These are phyloP conservation scores for Carpinus fangiana DNA, from an alignment of 306 rosid species.

Conservation along the genomic window DNA sequence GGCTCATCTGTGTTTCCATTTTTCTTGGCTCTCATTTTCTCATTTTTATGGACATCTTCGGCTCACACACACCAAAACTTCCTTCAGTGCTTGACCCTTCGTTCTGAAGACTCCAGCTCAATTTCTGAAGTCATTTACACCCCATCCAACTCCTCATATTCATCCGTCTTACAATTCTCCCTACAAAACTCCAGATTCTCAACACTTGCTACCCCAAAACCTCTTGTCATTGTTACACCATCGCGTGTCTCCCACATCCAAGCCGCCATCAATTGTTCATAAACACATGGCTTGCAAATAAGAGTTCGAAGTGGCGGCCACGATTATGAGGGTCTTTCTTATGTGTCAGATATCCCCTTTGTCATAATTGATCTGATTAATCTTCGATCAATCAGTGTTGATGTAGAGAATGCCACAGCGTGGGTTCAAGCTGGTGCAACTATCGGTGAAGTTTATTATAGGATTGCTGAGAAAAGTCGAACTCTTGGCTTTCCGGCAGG, in stretches of 20 bases:
- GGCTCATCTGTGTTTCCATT: not conserved
- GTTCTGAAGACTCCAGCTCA: not conserved
- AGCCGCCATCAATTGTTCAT: conserved; percentile 15
- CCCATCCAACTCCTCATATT: conserved; percentile 1
- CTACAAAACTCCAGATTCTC: conserved; percentile 4
- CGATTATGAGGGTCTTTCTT: conserved; percentile 31
- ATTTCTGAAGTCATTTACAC: conserved; percentile 18
- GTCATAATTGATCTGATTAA: conserved; percentile 13
- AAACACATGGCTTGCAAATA: not conserved
- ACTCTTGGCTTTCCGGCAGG: conserved; percentile 26
- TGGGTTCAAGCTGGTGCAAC: conserved; percentile 30
- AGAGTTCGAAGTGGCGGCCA: conserved; percentile 31
- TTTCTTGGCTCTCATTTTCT: not conserved
- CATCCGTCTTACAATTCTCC: conserved; percentile 9
- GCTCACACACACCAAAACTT: conserved; percentile 23
- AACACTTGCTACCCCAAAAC: not conserved
- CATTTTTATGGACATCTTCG: conserved; percentile 11
- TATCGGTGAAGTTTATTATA: conserved; percentile 20
- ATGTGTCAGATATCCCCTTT: conserved; percentile 12
- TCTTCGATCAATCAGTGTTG: conserved; percentile 1
- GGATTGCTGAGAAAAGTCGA: conserved; percentile 17
- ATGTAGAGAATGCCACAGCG: not conserved
- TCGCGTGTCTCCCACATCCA: conserved; percentile 7
- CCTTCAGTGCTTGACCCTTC: conserved; percentile 18
- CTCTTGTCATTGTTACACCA: conserved; percentile 23